A percentile compares a stretch with the other conserved stretches of the same genome.
These are phyloP conservation scores for Wallacemonas sp. DNA, from an alignment of 208 protist species.

Conservation along the genomic window DNA sequence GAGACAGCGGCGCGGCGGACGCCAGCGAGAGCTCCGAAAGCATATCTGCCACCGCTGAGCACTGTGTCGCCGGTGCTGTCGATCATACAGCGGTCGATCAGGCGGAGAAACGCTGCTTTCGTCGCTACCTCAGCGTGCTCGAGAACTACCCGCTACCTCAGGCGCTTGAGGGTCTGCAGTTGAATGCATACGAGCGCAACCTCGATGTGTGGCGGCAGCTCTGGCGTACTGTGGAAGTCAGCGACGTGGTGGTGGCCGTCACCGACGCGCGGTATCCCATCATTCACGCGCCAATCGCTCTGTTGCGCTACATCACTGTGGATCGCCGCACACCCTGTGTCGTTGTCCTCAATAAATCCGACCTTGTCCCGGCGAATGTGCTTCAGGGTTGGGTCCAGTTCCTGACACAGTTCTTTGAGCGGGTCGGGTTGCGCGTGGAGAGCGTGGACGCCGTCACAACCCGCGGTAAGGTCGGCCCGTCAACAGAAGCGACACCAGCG, in stretches of 20 bases:
- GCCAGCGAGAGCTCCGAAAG: conserved; percentile 5
- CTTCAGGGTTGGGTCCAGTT: conserved; percentile 75
- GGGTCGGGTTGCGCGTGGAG: conserved; percentile 38
- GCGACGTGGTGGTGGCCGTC: conserved; percentile 94
- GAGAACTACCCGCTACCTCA: conserved; percentile 43
- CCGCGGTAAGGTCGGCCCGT: neutral
- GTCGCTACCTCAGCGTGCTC: conserved; percentile 37
- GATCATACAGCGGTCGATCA: conserved; percentile 39
- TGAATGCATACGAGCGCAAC: conserved; percentile 96
- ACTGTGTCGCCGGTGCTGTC: neutral
- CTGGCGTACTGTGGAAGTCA: conserved; percentile 96
- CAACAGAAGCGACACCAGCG: neutral
- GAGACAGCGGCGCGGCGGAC: neutral
- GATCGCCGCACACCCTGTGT: conserved; percentile 89
- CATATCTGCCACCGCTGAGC: too few species aligned
- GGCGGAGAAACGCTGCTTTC: conserved; percentile 29
- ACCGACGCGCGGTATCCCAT: conserved; percentile 95
- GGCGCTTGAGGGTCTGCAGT: conserved; percentile 20
- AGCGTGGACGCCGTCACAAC: neutral
- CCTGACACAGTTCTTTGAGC: conserved; percentile 51
- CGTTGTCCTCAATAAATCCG: conserved; percentile 95
- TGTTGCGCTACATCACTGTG: conserved; percentile 90
- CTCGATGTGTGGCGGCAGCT: conserved; percentile 98
- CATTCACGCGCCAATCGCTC: conserved; percentile 92
- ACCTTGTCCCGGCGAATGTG: conserved; percentile 70